Evolutionary conservation across 2,329 filamentous ascomycete species (phyloP).

Genomic region (Phyllosticta citriasiana): DNA sequence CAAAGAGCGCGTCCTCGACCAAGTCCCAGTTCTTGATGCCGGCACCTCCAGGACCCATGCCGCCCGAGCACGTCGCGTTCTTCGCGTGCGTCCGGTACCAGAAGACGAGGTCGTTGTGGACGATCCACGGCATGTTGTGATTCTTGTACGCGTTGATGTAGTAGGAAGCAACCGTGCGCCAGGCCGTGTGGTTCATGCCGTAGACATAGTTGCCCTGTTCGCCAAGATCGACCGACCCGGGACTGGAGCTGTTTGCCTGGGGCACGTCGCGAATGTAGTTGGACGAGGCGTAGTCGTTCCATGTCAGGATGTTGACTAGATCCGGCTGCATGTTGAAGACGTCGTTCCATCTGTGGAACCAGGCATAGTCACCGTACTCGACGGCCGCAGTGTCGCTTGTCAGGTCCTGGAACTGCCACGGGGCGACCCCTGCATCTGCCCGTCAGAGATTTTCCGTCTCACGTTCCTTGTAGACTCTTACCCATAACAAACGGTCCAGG

Average conservation of each 20-base stretch:
- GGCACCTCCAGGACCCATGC: constrained; percentile 15
- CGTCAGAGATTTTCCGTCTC: constrained; percentile 6
- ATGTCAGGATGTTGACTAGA: constrained; percentile 30
- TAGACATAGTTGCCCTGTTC: constrained; percentile 26
- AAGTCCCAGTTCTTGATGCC: constrained; percentile 20
- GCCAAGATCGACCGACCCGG: constrained; percentile 12
- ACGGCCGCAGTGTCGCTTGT: constrained; percentile 25
- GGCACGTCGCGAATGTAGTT: constrained; percentile 31
- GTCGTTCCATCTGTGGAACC: constrained; percentile 19
- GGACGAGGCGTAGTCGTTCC: constrained; percentile 32
- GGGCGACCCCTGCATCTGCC: constrained; percentile 23
- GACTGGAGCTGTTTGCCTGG: constrained; percentile 18
- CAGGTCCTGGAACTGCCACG: constrained; percentile 32
- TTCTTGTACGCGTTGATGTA: constrained; percentile 29
- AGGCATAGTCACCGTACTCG: constrained; percentile 29
- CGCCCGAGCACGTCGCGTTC: constrained; percentile 21
- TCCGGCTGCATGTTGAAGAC: constrained; percentile 23
- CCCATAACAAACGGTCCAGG: constrained; percentile 30
- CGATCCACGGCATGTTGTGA: constrained; percentile 21
- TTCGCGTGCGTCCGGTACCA: constrained; percentile 31
- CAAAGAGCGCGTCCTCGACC: constrained; percentile 27
- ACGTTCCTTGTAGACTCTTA: constrained; percentile 12
- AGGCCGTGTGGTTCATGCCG: constrained; percentile 27
- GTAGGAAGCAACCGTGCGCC: constrained; percentile 30
- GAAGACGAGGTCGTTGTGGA: constrained; percentile 28